Evolutionary conservation across 2,329 filamentous ascomycete genomes (phyloP), one percentile per base, ranked within the genome.

Genomic region (Cladosporium sp.): DNA sequence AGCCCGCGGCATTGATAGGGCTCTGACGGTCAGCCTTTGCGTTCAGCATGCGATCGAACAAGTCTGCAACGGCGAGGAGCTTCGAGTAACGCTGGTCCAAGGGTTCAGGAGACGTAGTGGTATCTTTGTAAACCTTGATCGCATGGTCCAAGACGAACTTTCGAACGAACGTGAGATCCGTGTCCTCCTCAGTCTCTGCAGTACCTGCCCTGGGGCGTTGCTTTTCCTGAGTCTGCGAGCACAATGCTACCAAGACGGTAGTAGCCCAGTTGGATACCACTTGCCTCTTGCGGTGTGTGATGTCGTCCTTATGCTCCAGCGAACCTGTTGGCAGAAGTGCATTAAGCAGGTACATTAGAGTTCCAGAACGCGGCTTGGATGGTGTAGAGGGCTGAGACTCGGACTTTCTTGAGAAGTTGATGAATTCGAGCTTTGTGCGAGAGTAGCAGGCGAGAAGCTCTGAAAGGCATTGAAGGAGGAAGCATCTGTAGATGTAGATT

Each of bases 401-500:
- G 6, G 90, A 88, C 69, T 92, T 96, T 60, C 93, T 87, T 64
- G 95, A 97, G 77, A 97, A 99, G 73, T 97, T 97, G 78, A 99
- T 97, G 71, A 99, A 97, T 71, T 99, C 95, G 42, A 99, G 85
- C 79, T 99, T 99, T 8, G 91, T 90, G 55, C 91, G 86, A 65
- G 91, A 96, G 76, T 97, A 99, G 68, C 89, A 95, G 58, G 89
- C 86, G 13, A 99, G 79, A 13, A 99, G 83, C 73, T 99, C 94
- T 0, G 91, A 87, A 37, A 99, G 78, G 68, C 92, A 96, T 70
- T 94, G 91, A 32, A 99, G 82, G 52, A 99, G 78, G 77, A 97
- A 97, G 76, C 93, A 97, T 48, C 94, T 86, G 70, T 97, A 99
- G 54, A 97, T 87, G 75, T 96, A 99, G 60, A 96, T 97, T 0